phyloP scores from a whole-genome alignment of 805 yeast species.

The Ogataea parapolymorpha region DNA sequence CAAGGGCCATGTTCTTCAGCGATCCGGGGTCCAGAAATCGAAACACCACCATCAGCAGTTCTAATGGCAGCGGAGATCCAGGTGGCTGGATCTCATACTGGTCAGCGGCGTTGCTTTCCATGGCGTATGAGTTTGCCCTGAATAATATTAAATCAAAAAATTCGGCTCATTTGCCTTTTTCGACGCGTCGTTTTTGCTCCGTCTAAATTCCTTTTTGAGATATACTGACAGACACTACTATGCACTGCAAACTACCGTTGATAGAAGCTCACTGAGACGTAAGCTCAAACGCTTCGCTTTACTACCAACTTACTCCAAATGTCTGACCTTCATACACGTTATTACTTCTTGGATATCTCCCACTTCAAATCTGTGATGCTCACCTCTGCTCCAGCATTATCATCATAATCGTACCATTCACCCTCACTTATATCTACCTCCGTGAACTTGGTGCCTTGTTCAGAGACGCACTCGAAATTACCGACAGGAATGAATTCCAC shows the following conservation, averaged over 20 bases:
- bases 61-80: constrained; percentile 35
- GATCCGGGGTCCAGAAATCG: constrained; percentile 44
- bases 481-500: constrained; percentile 67
- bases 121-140: not conserved
- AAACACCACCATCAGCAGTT: constrained; percentile 44
- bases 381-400: constrained; percentile 74
- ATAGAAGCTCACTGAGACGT: no score
- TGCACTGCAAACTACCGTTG: not conserved
- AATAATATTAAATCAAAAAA: not conserved
- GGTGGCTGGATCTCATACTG: not conserved
- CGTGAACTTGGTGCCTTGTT: constrained; percentile 43
- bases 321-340: no score
- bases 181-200: not conserved
- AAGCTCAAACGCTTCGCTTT: no score
- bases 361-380: constrained; percentile 72
- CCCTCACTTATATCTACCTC: constrained; percentile 72
- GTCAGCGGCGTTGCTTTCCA: not conserved
- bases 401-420: constrained; percentile 97
- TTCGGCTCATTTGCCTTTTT: not conserved
- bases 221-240: not conserved
- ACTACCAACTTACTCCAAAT: no score
- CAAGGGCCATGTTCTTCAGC: constrained; percentile 38
- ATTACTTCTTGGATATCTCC: constrained; percentile 42
- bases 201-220: not conserved
- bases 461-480: constrained; percentile 51